phyloP scores from a whole-genome alignment of 2,329 filamentous ascomycete genomes.

The Diaporthe sp. region DNA sequence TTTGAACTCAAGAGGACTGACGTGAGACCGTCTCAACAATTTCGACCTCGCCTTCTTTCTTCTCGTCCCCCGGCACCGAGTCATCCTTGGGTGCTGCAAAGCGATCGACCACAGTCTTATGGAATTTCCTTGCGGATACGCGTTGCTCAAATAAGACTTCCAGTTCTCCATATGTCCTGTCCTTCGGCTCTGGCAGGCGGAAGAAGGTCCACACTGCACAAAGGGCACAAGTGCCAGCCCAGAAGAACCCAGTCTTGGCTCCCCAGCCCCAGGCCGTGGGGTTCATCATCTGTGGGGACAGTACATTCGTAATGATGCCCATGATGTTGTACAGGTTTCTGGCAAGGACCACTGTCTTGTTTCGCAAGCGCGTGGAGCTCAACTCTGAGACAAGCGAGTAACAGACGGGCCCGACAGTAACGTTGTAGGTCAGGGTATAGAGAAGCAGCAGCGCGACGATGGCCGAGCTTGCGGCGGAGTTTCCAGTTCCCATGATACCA shows the following conservation, averaged over 20 bases:
- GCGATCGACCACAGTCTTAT: slow-evolving; percentile 47
- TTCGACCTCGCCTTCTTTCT: slow-evolving; percentile 19
- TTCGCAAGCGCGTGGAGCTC: slow-evolving; percentile 59
- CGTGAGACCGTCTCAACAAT: slow-evolving; percentile 25
- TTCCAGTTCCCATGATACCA: slow-evolving; percentile 7
- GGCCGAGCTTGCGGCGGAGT: slow-evolving; percentile 53
- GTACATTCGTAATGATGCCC: slow-evolving; percentile 61
- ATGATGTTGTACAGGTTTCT: slow-evolving; percentile 63
- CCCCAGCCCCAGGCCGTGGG: slow-evolving; percentile 62
- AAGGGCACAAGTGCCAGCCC: slow-evolving; percentile 59
- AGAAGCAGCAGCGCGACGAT: slow-evolving; percentile 63
- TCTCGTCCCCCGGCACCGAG: slow-evolving; percentile 9
- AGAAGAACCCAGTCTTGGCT: slow-evolving; percentile 63
- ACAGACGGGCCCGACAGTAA: slow-evolving; percentile 61
- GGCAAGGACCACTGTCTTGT: slow-evolving; percentile 62
- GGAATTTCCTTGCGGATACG: slow-evolving; percentile 59
- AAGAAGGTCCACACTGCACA: slow-evolving; percentile 66
- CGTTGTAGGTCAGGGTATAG: slow-evolving; percentile 60
- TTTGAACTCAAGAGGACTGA: neutral
- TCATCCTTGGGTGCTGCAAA: slow-evolving; percentile 21
- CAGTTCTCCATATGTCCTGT: slow-evolving; percentile 67
- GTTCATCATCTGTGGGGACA: slow-evolving; percentile 63
- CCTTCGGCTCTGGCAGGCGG: slow-evolving; percentile 68
- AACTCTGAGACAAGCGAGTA: slow-evolving; percentile 62
- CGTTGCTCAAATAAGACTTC: slow-evolving; percentile 66